Evolutionary conservation across 2,329 filamentous ascomycete species (phyloP).

Genomic region (Lecanoromycetidae sp.): DNA sequence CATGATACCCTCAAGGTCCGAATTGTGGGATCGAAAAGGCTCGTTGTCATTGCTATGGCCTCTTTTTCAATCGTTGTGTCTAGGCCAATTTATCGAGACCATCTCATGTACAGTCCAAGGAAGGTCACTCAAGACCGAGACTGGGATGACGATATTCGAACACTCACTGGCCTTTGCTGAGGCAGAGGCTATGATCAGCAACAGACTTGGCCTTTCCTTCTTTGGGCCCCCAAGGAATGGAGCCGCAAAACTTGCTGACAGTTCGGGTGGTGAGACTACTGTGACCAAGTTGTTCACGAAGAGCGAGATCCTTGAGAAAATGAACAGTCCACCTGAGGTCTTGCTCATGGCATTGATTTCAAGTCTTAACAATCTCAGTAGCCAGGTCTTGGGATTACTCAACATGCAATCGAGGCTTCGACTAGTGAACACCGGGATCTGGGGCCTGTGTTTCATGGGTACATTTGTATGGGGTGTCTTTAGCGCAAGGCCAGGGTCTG

Average conservation of each 20-base stretch:
- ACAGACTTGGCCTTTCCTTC: constrained; percentile 63
- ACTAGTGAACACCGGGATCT: constrained; percentile 77
- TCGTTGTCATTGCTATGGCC: constrained; percentile 58
- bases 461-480: constrained; percentile 68
- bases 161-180: constrained; percentile 93
- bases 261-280: constrained; percentile 14
- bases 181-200: constrained; percentile 76
- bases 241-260: background rate
- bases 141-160: constrained; percentile 92
- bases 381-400: constrained; percentile 68
- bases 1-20: constrained; percentile 51
- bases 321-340: constrained; percentile 84
- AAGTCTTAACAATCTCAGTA: constrained; percentile 74
- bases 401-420: constrained; percentile 67
- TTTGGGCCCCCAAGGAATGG: constrained; percentile 12
- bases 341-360: constrained; percentile 80
- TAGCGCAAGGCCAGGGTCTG: constrained; percentile 34
- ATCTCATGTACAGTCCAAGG: constrained; percentile 81
- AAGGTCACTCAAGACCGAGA: constrained; percentile 66
- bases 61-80: constrained; percentile 40
- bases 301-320: constrained; percentile 55
- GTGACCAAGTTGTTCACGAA: constrained; percentile 22
- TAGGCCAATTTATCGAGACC: constrained; percentile 81
- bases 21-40: constrained; percentile 50
- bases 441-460: constrained; percentile 81